These are phyloP conservation scores for Escovopsis weberi DNA, from an alignment of 2,329 filamentous ascomycete species.

Conservation along the genomic window DNA sequence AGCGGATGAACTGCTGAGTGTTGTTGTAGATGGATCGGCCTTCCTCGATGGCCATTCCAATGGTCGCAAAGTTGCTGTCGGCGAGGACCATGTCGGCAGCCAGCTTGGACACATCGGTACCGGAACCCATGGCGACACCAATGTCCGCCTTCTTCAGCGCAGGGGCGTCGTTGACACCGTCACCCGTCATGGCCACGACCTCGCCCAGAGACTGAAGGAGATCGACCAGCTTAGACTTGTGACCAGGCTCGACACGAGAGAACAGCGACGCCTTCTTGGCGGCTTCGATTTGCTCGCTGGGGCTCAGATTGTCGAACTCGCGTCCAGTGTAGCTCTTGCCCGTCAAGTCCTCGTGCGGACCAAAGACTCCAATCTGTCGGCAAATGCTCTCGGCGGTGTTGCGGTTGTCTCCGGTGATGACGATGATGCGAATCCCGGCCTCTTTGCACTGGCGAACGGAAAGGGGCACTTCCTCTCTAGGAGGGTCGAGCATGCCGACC, in stretches of 20 bases:
- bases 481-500: slow-evolving; percentile 92
- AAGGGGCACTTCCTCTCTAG: slow-evolving; percentile 74
- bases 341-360: slow-evolving; percentile 60
- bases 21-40: slow-evolving; percentile 99
- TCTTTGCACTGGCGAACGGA: slow-evolving; percentile 83
- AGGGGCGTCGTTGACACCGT: slow-evolving; percentile 95
- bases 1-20: slow-evolving; percentile 98
- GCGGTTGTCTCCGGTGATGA: slow-evolving; percentile 96
- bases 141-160: slow-evolving; percentile 98
- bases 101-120: slow-evolving; percentile 91
- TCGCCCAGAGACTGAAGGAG: slow-evolving; percentile 84
- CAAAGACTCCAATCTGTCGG: slow-evolving; percentile 91
- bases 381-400: slow-evolving; percentile 97
- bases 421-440: slow-evolving; percentile 90
- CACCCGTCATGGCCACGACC: slow-evolving; percentile 97
- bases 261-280: slow-evolving; percentile 81
- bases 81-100: slow-evolving; percentile 97
- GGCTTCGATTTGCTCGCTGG: slow-evolving; percentile 66
- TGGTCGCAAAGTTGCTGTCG: slow-evolving; percentile 98
- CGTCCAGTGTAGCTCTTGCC: slow-evolving; percentile 94
- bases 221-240: slow-evolving; percentile 97
- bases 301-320: slow-evolving; percentile 77
- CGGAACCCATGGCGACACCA: slow-evolving; percentile 96
- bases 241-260: slow-evolving; percentile 85
- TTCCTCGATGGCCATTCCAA: slow-evolving; percentile 90